Evolutionary conservation across 2,329 filamentous ascomycete species (phyloP).

Genomic region (Pseudocercospora musae): DNA sequence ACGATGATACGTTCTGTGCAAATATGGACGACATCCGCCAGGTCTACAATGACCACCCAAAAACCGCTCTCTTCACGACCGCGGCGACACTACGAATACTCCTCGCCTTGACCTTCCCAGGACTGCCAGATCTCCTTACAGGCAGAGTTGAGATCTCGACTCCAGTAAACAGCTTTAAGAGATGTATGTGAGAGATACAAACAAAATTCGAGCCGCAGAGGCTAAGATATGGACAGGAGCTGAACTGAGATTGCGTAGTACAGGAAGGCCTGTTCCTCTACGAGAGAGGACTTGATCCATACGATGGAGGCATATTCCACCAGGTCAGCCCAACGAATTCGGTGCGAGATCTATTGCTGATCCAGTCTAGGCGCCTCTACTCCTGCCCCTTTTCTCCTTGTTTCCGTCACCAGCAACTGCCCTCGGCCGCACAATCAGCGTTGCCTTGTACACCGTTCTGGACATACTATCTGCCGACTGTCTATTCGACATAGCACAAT

Average conservation of each 20-base stretch:
- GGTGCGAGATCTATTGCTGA: constrained; percentile 4
- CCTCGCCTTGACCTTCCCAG: constrained; percentile 77
- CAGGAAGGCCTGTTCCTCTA: constrained; percentile 97
- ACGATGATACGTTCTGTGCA: constrained; percentile 6
- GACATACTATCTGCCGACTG: constrained; percentile 81
- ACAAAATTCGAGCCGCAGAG: background rate
- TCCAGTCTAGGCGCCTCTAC: constrained; percentile 67
- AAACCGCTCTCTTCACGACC: constrained; percentile 66
- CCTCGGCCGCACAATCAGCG: constrained; percentile 54
- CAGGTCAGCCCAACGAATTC: constrained; percentile 47
- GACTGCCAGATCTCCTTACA: constrained; percentile 78
- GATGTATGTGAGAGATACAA: constrained; percentile 59
- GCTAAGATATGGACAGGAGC: constrained; percentile 26
- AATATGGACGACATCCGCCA: constrained; percentile 26
- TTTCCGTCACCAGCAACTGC: constrained; percentile 67
- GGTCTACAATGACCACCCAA: constrained; percentile 40
- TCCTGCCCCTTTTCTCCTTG: constrained; percentile 87
- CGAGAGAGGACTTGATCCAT: constrained; percentile 92
- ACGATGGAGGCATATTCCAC: constrained; percentile 84
- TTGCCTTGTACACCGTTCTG: constrained; percentile 74
- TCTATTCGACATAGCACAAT: constrained; percentile 74
- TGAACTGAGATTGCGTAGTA: constrained; percentile 53
- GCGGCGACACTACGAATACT: constrained; percentile 76
- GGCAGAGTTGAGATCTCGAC: constrained; percentile 95
- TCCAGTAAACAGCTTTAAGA: constrained; percentile 95